phyloP scores from a whole-genome alignment of 345 rosid species.

The Jatropha curcas region DNA sequence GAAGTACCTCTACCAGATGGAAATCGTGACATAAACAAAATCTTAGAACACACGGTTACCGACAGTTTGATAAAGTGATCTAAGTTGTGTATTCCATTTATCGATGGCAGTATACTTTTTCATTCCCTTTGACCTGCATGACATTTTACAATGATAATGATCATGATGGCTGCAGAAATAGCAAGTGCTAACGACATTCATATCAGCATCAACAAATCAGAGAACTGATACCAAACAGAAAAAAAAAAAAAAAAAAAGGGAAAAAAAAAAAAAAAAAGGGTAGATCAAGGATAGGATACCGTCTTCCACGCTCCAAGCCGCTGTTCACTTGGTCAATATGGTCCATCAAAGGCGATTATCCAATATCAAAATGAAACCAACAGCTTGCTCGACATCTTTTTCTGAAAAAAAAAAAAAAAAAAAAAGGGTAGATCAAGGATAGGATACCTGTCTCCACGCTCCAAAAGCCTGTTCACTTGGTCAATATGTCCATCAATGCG shows the following conservation, averaged over 20 bases:
- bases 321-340: conserved; percentile 97
- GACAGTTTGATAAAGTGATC: conserved; percentile 62
- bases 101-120: conserved; percentile 84
- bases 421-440: too few relatives aligned
- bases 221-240: conserved; percentile 6
- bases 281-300: conserved; percentile 35
- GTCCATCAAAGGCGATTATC: conserved; percentile 94
- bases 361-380: conserved; percentile 81
- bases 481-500: conserved; percentile 96
- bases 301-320: conserved; percentile 81
- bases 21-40: background rate
- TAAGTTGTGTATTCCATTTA: conserved; percentile 94
- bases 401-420: too few relatives aligned
- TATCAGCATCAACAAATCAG: conserved; percentile 9
- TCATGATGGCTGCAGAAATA: background rate
- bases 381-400: conserved; percentile 87
- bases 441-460: conserved; percentile 80
- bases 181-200: background rate
- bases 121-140: conserved; percentile 85
- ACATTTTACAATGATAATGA: background rate
- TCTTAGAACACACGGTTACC: conserved; percentile 69
- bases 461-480: conserved; percentile 86
- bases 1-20: background rate
- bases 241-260: too few relatives aligned
- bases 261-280: too few relatives aligned